Conservation (phyloP, 2,329 filamentous ascomycete genomes). For the Drechslerella dactyloides region DNA sequence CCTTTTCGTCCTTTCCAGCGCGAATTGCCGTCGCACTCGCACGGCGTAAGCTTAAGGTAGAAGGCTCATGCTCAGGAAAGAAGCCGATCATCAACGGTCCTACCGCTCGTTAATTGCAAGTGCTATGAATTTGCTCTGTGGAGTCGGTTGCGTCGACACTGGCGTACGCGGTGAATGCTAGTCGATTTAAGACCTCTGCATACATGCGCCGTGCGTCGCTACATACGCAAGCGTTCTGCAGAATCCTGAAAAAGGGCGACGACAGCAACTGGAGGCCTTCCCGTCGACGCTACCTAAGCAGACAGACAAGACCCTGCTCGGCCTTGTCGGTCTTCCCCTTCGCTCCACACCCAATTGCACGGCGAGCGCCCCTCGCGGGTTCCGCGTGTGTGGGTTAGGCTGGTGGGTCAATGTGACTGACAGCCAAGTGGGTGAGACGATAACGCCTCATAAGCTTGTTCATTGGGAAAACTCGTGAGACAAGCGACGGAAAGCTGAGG, state of each 20-base stretch:
- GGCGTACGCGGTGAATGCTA: too few species aligned
- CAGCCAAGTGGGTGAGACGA: neutral
- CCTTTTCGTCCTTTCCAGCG: neutral
- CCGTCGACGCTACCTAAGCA: slow-evolving; percentile 26
- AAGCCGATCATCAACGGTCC: slow-evolving; percentile 1
- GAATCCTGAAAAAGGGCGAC: slow-evolving; percentile 13
- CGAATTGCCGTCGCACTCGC: neutral
- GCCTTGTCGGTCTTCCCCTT: too few species aligned
- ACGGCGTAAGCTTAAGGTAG: neutral
- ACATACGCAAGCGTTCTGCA: slow-evolving; percentile 4
- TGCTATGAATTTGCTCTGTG: neutral
- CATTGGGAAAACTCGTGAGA: slow-evolving; percentile 4
- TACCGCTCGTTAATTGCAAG: neutral
- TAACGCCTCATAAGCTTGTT: slow-evolving; percentile 20
- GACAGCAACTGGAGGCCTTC: slow-evolving; percentile 27
- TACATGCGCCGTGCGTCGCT: too few species aligned
- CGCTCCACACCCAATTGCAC: neutral
- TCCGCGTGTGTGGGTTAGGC: too few species aligned
- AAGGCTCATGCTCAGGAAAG: too few species aligned
- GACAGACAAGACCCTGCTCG: slow-evolving; percentile 16
- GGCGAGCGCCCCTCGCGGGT: neutral
- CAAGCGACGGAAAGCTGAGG: slow-evolving; percentile 1
- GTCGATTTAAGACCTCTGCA: too few species aligned
- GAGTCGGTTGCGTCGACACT: too few species aligned
- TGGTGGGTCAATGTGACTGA: neutral